These are phyloP conservation scores for Pelargonium nanum DNA, from an alignment of 345 rosid species.

Conservation along the genomic window DNA sequence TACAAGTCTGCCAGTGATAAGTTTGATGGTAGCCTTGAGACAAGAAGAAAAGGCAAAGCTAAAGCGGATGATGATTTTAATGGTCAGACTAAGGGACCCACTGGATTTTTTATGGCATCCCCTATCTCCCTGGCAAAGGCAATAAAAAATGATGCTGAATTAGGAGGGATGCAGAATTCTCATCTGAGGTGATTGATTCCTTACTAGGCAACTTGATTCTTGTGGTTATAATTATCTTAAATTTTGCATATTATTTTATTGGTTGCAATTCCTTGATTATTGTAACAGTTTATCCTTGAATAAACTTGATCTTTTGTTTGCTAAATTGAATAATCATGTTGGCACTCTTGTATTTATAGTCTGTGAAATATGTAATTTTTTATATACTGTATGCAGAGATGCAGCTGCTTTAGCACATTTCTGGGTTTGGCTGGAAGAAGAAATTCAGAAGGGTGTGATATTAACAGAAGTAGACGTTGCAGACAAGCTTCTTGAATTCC, in stretches of 20 bases:
- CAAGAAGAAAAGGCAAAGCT: constrained; percentile 20
- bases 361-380: constrained; percentile 1
- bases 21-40: constrained; percentile 25
- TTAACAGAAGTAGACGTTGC: constrained; percentile 88
- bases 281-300: too few relatives aligned
- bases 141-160: constrained; percentile 64
- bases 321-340: too few relatives aligned
- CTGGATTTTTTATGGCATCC: constrained; percentile 57
- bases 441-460: constrained; percentile 44
- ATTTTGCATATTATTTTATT: too few relatives aligned
- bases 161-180: constrained; percentile 78
- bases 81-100: constrained; percentile 34
- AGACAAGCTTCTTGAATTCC: constrained; percentile 75
- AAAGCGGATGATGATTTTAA: constrained; percentile 18
- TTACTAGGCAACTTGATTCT: neutral
- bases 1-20: constrained; percentile 54
- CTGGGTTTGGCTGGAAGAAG: constrained; percentile 91
- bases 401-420: constrained; percentile 89
- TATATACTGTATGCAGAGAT: constrained; percentile 45
- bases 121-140: constrained; percentile 86
- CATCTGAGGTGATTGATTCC: constrained; percentile 52
- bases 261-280: neutral
- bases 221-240: too few relatives aligned
- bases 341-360: neutral
- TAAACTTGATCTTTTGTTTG: too few relatives aligned